Evolutionary conservation across 768 basidiomycete genomes (phyloP), one percentile per base, ranked within the genome.

Genomic region (Tylopilus balloui): DNA sequence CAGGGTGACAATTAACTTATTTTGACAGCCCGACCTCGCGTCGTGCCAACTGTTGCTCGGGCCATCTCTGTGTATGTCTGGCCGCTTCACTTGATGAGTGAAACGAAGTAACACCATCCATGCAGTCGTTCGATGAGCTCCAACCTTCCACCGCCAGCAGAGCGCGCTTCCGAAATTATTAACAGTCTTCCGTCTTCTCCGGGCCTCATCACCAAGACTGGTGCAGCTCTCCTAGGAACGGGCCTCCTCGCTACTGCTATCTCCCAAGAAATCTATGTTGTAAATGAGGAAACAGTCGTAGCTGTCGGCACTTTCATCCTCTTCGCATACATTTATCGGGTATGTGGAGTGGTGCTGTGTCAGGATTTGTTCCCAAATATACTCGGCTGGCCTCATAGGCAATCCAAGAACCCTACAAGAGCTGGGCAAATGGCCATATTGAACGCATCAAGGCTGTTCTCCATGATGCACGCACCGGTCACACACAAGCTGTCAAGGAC

Each of bases 181-280:
- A 84, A 95, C 72, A 86, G 82, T 66, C 76, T 90, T 36, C 89
- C 88, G 17, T 88, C 81, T 49, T 93, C 83, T 59, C 92, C 81
- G 21, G 85, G 83, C 66, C 78, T 96, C 70, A 78, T 94, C 76
- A 92, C 92, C 67, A 99, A 99, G 77, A 94, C 93, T 38, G 92
- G 93, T 54, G 81, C 88, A 45, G 87, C 92, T 62, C 77, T 97
- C 63, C 83, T 97, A 46, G 92, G 92, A 63, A 89, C 91, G 14
- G 92, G 90, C 62, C 75, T 90, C 52, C 73, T 85, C 48, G 95
- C 94, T 14, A 80, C 92, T 6, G 94, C 93, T 64, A 93, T 98
- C 71, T 95, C 92, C 13, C 88, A 92, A 66, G 94, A 99, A 72
- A 83, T 98, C 43, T 97, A 97, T 64, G 95, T 99, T 52, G 82